These are phyloP conservation scores for Catharanthus roseus DNA, from an alignment of 257 asterid genomes.

Conservation along the genomic window DNA sequence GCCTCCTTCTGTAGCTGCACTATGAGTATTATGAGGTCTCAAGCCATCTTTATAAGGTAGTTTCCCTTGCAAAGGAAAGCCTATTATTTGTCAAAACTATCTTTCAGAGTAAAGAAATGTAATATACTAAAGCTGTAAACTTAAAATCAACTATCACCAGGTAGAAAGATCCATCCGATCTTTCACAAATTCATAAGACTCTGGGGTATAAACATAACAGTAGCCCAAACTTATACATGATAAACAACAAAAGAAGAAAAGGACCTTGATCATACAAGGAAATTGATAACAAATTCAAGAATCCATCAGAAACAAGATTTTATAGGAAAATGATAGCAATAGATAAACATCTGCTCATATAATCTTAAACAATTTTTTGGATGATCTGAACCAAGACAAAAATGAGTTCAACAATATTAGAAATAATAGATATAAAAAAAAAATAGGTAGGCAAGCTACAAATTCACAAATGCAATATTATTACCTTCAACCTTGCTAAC, in stretches of 20 bases:
- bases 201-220: background rate
- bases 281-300: background rate
- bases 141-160: background rate
- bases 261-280: background rate
- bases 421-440: background rate
- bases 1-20: background rate
- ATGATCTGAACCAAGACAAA: background rate
- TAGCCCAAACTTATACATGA: background rate
- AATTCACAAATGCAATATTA: slow-evolving; percentile 1
- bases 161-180: background rate
- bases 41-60: background rate
- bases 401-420: background rate
- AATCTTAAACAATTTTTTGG: background rate
- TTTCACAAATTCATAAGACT: background rate
- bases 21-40: background rate
- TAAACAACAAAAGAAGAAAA: background rate
- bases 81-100: background rate
- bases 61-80: background rate
- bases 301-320: too few species aligned
- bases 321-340: background rate
- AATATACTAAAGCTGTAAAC: background rate
- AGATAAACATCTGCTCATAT: background rate
- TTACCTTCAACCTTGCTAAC: slow-evolving; percentile 30
- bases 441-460: background rate
- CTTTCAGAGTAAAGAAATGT: background rate